A percentile compares a stretch with the other conserved stretches of the same genome.
Conservation (phyloP, 2,329 filamentous ascomycete species). For the Penicillium sp. region DNA sequence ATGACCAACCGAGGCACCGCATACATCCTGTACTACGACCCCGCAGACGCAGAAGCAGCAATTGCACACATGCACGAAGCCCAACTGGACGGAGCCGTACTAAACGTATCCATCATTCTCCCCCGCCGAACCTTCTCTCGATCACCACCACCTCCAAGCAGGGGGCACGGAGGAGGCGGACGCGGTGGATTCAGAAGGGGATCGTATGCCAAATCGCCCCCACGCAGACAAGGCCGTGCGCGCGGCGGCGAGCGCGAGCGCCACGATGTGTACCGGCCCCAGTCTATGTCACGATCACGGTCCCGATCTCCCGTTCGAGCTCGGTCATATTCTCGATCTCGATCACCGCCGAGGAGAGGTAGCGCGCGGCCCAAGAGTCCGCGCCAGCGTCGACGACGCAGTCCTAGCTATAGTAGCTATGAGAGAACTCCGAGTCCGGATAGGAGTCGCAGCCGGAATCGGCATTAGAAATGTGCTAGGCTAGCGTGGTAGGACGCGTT, state of each 20-base stretch:
- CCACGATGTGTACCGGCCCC: slow-evolving; percentile 63
- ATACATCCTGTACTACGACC: slow-evolving; percentile 81
- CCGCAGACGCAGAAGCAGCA: slow-evolving; percentile 80
- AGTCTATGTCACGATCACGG: slow-evolving; percentile 58
- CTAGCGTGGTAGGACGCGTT: neutral
- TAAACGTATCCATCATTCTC: slow-evolving; percentile 87
- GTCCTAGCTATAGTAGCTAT: slow-evolving; percentile 67
- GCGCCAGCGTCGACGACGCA: slow-evolving; percentile 54
- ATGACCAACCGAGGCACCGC: slow-evolving; percentile 90
- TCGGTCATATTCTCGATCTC: slow-evolving; percentile 46
- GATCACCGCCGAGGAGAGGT: slow-evolving; percentile 45
- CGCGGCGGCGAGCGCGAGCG: slow-evolving; percentile 55
- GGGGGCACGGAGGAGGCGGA: slow-evolving; percentile 63
- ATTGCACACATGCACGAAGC: slow-evolving; percentile 98
- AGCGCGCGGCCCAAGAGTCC: slow-evolving; percentile 40
- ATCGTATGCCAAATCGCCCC: slow-evolving; percentile 35
- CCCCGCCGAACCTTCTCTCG: slow-evolving; percentile 81
- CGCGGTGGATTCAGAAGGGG: slow-evolving; percentile 43
- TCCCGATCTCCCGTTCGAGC: slow-evolving; percentile 46
- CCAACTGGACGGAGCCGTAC: slow-evolving; percentile 80
- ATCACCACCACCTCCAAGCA: slow-evolving; percentile 71
- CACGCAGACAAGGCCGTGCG: slow-evolving; percentile 43
- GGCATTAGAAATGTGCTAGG: slow-evolving; percentile 23
- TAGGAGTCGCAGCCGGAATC: slow-evolving; percentile 51
- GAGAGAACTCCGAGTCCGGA: slow-evolving; percentile 53